A percentile compares a stretch with the other conserved stretches of the same genome.
These are phyloP conservation scores for Nissolia schottii DNA, from an alignment of 306 rosid genomes.

Conservation along the genomic window DNA sequence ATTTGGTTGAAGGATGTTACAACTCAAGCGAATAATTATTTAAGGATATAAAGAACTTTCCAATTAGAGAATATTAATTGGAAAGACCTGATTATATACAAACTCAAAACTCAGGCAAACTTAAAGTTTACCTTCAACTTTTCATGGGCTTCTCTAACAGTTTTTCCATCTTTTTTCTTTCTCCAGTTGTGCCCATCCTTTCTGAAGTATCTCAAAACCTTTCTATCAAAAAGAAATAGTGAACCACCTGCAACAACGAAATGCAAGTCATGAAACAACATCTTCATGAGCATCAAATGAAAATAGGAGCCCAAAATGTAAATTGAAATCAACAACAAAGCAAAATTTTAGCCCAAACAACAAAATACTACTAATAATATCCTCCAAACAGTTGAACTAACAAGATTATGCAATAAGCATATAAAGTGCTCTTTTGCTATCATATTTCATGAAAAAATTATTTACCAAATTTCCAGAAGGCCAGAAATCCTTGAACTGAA, in stretches of 20 bases:
- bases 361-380: constrained; percentile 6
- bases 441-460: constrained; percentile 6
- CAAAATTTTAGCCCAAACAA: constrained; percentile 8
- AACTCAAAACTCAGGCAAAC: constrained; percentile 13
- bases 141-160: constrained; percentile 94
- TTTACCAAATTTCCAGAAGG: not conserved
- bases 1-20: constrained; percentile 39
- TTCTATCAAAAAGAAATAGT: constrained; percentile 82
- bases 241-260: constrained; percentile 68
- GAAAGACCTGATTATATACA: not conserved
- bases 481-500: not conserved
- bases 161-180: constrained; percentile 88
- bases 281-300: not conserved
- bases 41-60: constrained; percentile 15
- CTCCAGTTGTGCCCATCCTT: constrained; percentile 97
- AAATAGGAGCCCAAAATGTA: not conserved
- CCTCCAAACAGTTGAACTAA: not conserved
- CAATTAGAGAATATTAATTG: not conserved
- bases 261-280: constrained; percentile 8
- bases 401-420: not conserved
- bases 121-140: constrained; percentile 68
- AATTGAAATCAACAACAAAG: not conserved
- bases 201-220: constrained; percentile 86
- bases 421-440: not conserved
- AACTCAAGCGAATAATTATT: constrained; percentile 22